Evolutionary conservation across 805 yeast species (phyloP).

Genomic region (Teunomyces atbi): DNA sequence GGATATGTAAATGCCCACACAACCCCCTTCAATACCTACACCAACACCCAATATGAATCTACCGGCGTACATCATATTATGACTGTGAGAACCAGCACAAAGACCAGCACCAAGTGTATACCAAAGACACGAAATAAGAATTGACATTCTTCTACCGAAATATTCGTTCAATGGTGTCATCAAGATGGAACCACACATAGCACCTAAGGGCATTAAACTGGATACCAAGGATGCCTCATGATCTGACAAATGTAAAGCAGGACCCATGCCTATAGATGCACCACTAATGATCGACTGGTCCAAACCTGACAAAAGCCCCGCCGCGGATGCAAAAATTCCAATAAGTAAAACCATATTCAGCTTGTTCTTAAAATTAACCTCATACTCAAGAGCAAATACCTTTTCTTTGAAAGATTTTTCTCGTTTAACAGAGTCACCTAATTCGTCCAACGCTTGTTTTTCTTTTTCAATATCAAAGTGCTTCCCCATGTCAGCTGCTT

Average conservation of each 20-base stretch:
- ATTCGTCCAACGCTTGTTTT: slow-evolving; percentile 30
- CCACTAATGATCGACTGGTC: slow-evolving; percentile 70
- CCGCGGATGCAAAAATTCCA: slow-evolving; percentile 59
- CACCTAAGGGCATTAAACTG: slow-evolving; percentile 68
- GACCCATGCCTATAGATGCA: slow-evolving; percentile 52
- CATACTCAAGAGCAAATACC: slow-evolving; percentile 33
- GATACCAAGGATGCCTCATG: slow-evolving; percentile 53
- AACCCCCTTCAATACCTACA: slow-evolving; percentile 65
- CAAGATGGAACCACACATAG: slow-evolving; percentile 59
- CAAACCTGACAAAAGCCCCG: slow-evolving; percentile 63
- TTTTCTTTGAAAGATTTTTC: slow-evolving; percentile 38
- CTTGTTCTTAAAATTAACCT: slow-evolving; percentile 35
- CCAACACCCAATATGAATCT: slow-evolving; percentile 62
- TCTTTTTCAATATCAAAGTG: slow-evolving; percentile 34
- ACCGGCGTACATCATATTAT: slow-evolving; percentile 46
- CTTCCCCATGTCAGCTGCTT: background rate
- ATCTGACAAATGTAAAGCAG: slow-evolving; percentile 37
- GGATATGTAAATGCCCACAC: slow-evolving; percentile 60
- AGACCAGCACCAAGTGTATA: slow-evolving; percentile 61
- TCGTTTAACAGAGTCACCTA: slow-evolving; percentile 27
- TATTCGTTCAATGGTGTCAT: slow-evolving; percentile 56
- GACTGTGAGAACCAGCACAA: slow-evolving; percentile 45
- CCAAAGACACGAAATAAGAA: slow-evolving; percentile 55
- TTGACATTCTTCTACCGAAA: slow-evolving; percentile 55
- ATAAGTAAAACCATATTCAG: slow-evolving; percentile 20